These are phyloP conservation scores for Ogataea henricii DNA, from an alignment of 805 yeast genomes.

Conservation along the genomic window DNA sequence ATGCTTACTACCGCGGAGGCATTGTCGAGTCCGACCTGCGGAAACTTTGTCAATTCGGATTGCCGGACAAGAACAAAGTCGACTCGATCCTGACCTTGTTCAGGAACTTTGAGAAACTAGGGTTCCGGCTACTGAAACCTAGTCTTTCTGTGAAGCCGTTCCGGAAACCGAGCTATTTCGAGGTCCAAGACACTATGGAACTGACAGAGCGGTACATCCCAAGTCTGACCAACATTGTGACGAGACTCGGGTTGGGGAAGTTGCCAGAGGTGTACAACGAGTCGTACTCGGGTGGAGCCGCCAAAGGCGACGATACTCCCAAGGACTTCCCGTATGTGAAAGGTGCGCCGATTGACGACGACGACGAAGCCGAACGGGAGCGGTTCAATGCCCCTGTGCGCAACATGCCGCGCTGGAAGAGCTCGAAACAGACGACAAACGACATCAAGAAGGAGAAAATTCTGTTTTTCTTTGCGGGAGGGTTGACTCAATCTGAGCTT, in stretches of 20 bases:
- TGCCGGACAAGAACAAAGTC: constrained; percentile 28
- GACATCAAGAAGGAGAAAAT: constrained; percentile 59
- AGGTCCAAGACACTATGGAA: constrained; percentile 35
- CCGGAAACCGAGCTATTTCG: constrained; percentile 55
- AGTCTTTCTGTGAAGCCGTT: constrained; percentile 44
- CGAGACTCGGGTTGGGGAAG: constrained; percentile 27
- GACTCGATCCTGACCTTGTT: constrained; percentile 54
- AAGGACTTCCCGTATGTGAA: constrained; percentile 54
- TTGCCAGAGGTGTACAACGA: constrained; percentile 32
- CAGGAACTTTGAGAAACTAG: constrained; percentile 51
- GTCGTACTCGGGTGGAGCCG: constrained; percentile 10
- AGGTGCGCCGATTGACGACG: constrained; percentile 32
- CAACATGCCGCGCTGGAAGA: constrained; percentile 35
- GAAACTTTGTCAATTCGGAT: constrained; percentile 63
- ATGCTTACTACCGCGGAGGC: constrained; percentile 82
- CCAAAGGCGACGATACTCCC: constrained; percentile 40
- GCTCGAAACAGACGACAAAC: constrained; percentile 21
- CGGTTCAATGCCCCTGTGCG: constrained; percentile 20
- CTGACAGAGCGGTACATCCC: constrained; percentile 32
- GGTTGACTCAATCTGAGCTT: constrained; percentile 80
- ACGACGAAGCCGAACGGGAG: constrained; percentile 16
- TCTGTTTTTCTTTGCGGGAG: constrained; percentile 85
- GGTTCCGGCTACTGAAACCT: constrained; percentile 39
- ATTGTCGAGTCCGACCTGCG: constrained; percentile 69
- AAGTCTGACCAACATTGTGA: constrained; percentile 29